Base-by-base conservation (phyloP, 352 stramenopile genomes). In the Achlya hypogyna region DNA sequence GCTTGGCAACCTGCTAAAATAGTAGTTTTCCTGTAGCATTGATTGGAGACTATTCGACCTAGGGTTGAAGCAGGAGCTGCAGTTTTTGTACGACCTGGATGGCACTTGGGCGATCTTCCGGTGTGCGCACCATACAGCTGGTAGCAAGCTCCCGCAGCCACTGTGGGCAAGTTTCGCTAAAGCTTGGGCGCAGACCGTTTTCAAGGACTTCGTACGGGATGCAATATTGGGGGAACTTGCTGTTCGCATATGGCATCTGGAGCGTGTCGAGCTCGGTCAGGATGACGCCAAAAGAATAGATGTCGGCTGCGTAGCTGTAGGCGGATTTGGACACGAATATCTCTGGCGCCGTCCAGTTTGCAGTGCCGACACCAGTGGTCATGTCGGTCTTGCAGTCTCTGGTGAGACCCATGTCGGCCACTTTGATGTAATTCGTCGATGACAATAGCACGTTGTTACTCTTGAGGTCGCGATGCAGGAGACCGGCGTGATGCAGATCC, bases 261-360 rank as follows among this genome's bases (percentile, higher is more conserved):
- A 8, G 85, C 47, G 82, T 88, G 69, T 93, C 81, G 28, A 93
- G 66, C 69, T 91, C 82, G 4, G 69, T 76, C 4, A 90, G 62
- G 32, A 93, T 53, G 16, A 93, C 71, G n/a, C 82, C 81, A 31
- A 79, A 82, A 43, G 82, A 89, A 64, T 91, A 91, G 16, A 91
- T 83, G 62, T 93, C 81, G 4, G 81, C 78, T 43, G 79, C 86
- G 58, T 93, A 79, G 14, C 69, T 79, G 73, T 86, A 93, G 10
- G 27, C 25, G 27, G 25, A 23, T 9, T 31, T 27, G 22, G 40
- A n/a, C 12, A 59, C 51, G n/a, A 70, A n/a, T 1, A 70, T 4
- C 22, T 59, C 51, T 6, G 51, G 51, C 25, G 51, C 51, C 9
- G 40, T 59, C 51, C 51, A 59, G 18, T 23, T 23, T 16, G 40